Evolutionary conservation across 2,329 filamentous ascomycete species (phyloP).

Genomic region (Fusarium globosum): DNA sequence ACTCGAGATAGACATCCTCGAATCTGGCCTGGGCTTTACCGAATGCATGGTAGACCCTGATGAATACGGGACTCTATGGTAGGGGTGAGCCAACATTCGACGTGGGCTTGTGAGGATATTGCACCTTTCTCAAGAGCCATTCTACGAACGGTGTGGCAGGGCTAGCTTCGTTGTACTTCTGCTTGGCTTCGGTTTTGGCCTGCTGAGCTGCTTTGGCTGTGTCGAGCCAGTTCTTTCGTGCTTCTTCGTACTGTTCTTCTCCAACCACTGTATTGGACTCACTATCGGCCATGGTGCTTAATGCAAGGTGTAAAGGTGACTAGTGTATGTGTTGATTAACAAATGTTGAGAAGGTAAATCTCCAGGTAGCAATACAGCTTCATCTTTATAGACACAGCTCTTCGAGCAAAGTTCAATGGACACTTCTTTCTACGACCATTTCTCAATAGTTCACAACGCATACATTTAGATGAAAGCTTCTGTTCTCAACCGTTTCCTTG

Average conservation of each 20-base stretch:
- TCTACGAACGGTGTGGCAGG: neutral
- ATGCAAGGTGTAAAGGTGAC: neutral
- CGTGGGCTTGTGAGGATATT: too few relatives aligned
- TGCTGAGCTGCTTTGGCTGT: neutral
- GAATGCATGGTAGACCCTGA: too few relatives aligned
- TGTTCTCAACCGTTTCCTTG: fast-evolving
- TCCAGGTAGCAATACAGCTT: neutral
- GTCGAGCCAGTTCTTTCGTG: neutral
- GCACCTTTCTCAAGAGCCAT: neutral
- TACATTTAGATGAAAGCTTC: neutral
- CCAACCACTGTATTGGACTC: neutral
- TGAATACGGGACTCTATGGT: too few relatives aligned
- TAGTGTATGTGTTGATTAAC: too few relatives aligned
- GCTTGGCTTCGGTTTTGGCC: neutral
- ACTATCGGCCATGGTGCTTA: neutral
- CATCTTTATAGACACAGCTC: neutral
- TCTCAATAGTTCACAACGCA: neutral
- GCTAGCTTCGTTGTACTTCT: neutral
- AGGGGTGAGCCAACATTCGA: too few relatives aligned
- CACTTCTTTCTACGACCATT: neutral
- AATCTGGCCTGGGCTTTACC: too few relatives aligned
- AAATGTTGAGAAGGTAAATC: too few relatives aligned
- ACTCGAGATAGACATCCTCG: too few relatives aligned
- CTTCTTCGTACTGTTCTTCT: neutral
- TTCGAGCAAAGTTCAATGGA: neutral